A percentile compares a stretch with the other conserved stretches of the same genome.
These are phyloP conservation scores for Plasmodium adleri DNA, from an alignment of 169 alveolate species.

Conservation along the genomic window DNA sequence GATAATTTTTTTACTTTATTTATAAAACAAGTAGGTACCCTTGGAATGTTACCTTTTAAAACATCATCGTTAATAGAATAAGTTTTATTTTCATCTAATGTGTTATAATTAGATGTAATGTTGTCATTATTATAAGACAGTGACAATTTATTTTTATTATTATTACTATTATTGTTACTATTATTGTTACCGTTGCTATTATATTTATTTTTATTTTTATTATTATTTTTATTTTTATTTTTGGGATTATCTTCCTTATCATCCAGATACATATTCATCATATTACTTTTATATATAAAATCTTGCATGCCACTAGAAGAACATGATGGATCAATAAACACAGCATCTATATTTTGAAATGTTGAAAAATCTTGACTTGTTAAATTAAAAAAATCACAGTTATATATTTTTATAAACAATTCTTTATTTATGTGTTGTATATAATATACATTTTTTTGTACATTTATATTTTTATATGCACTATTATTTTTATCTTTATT, in stretches of 20 bases:
- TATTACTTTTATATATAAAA: slow-evolving; percentile 29
- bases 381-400: slow-evolving; percentile 51
- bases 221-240: background rate
- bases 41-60: slow-evolving; percentile 27
- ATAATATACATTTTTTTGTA: slow-evolving; percentile 16
- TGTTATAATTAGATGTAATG: background rate
- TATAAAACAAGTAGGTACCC: slow-evolving; percentile 16
- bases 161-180: background rate
- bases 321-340: slow-evolving; percentile 68
- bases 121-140: background rate
- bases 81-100: background rate
- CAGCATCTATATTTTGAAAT: slow-evolving; percentile 40
- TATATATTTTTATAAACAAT: slow-evolving; percentile 43
- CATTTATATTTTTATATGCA: too few relatives aligned
- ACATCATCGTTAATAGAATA: background rate
- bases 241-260: background rate
- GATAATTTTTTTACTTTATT: slow-evolving; percentile 40
- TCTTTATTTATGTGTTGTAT: slow-evolving; percentile 58
- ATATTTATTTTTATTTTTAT: background rate
- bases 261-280: background rate
- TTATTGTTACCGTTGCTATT: background rate
- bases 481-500: too few relatives aligned
- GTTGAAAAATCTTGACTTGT: slow-evolving; percentile 5
- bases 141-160: background rate
- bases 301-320: slow-evolving; percentile 78